phyloP scores from a whole-genome alignment of 225 moss, liverwort and hornwort species.

The Sphagnum contortum region DNA sequence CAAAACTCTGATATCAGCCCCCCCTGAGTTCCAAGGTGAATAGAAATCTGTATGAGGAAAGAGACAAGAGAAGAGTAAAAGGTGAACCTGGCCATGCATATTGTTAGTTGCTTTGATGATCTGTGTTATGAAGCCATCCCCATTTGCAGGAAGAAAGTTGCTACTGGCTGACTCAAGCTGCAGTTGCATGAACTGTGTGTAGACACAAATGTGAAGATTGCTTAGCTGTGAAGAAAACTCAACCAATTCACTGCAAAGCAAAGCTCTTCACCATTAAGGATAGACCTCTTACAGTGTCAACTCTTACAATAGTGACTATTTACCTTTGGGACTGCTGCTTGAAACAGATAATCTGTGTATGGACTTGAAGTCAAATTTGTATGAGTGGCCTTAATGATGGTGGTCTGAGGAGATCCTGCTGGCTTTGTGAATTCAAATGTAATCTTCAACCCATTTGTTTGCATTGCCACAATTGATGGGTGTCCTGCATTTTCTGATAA shows the following conservation, averaged over 20 bases:
- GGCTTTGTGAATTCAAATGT: slow-evolving; percentile 76
- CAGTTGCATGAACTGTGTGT: slow-evolving; percentile 70
- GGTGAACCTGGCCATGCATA: slow-evolving; percentile 67
- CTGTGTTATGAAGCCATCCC: slow-evolving; percentile 64
- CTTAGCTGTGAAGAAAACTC: neutral
- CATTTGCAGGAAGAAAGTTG: slow-evolving; percentile 56
- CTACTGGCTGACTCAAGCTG: slow-evolving; percentile 90
- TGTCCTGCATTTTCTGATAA: slow-evolving; percentile 24
- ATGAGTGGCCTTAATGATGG: slow-evolving; percentile 70
- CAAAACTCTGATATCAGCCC: no score
- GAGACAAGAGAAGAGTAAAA: no score
- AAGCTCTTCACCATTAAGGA: neutral
- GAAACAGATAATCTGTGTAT: slow-evolving; percentile 85
- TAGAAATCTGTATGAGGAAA: no score
- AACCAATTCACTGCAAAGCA: neutral
- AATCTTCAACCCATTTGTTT: slow-evolving; percentile 74
- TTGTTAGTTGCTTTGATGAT: slow-evolving; percentile 77
- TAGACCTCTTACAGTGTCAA: no score
- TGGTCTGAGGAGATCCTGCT: slow-evolving; percentile 48
- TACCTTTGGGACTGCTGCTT: slow-evolving; percentile 96
- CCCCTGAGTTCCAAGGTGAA: no score
- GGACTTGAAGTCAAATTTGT: slow-evolving; percentile 58
- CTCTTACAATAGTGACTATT: no score
- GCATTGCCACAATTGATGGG: slow-evolving; percentile 60
- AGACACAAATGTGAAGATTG: neutral